Evolutionary conservation across 2,329 filamentous ascomycete genomes (phyloP).

Genomic region (Laburnicola sp.): DNA sequence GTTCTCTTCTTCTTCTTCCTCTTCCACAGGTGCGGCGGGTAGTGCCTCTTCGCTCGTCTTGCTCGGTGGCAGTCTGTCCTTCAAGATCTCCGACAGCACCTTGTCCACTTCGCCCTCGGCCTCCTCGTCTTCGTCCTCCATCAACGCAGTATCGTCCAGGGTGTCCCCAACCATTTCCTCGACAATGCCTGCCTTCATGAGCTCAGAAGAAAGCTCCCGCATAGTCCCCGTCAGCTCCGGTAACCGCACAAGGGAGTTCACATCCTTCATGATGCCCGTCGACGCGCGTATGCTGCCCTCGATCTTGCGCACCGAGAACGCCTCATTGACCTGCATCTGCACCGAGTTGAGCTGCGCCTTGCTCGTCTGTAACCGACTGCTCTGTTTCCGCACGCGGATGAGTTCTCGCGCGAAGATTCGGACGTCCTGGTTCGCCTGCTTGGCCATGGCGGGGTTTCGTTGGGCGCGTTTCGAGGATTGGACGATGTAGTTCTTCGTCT

Average conservation of each 20-base stretch:
- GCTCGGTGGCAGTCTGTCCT: constrained; percentile 73
- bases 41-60: constrained; percentile 59
- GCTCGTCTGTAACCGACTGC: constrained; percentile 74
- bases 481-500: constrained; percentile 79
- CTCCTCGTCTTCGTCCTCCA: constrained; percentile 74
- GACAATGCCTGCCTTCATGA: constrained; percentile 94
- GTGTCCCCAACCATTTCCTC: constrained; percentile 95
- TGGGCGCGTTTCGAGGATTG: constrained; percentile 80
- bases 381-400: constrained; percentile 77
- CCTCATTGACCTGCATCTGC: constrained; percentile 96
- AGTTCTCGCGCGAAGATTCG: constrained; percentile 88
- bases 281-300: constrained; percentile 85
- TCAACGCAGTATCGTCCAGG: constrained; percentile 68
- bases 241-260: constrained; percentile 80
- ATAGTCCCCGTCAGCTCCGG: constrained; percentile 89
- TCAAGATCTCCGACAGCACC: constrained; percentile 86
- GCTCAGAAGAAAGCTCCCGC: constrained; percentile 80
- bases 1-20: constrained; percentile 78
- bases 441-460: constrained; percentile 74
- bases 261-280: constrained; percentile 95
- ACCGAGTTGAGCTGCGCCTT: constrained; percentile 92
- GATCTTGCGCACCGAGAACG: constrained; percentile 93
- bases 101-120: constrained; percentile 80
- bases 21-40: constrained; percentile 57
- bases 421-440: constrained; percentile 79